phyloP scores from a whole-genome alignment of 306 rosid species.

The Lathyrus aphaca region DNA sequence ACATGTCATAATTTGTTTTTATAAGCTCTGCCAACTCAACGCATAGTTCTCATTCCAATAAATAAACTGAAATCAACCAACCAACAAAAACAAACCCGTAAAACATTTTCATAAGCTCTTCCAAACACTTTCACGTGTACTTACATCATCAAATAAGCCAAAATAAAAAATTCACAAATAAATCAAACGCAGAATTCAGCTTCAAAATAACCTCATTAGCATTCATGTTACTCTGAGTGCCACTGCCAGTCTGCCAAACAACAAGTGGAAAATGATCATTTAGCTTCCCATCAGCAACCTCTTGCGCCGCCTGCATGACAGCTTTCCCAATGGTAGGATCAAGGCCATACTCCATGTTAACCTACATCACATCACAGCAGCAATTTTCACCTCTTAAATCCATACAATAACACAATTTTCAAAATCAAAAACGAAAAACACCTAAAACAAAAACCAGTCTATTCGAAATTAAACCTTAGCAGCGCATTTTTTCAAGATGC shows the following conservation, averaged over 20 bases:
- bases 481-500: constrained; percentile 84
- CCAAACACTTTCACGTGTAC: neutral
- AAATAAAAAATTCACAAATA: neutral
- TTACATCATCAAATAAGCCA: neutral
- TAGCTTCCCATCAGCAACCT: constrained; percentile 96
- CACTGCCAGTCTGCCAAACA: constrained; percentile 99
- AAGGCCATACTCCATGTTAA: constrained; percentile 91
- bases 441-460: neutral
- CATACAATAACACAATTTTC: neutral
- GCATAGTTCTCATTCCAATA: neutral
- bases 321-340: constrained; percentile 87
- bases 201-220: constrained; percentile 74
- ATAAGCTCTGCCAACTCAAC: neutral
- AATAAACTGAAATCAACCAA: neutral
- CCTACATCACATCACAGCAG: constrained; percentile 49
- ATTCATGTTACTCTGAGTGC: constrained; percentile 98
- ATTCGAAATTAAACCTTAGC: constrained; percentile 65
- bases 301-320: constrained; percentile 87
- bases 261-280: constrained; percentile 95
- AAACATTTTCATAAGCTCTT: neutral
- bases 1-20: neutral
- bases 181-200: neutral
- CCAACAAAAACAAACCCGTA: neutral
- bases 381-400: neutral
- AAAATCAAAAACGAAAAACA: neutral